A percentile compares a stretch with the other conserved stretches of the same genome.
Evolutionary conservation across 352 stramenopile genomes (phyloP).

Genomic region (Phytophthora boehmeriae): DNA sequence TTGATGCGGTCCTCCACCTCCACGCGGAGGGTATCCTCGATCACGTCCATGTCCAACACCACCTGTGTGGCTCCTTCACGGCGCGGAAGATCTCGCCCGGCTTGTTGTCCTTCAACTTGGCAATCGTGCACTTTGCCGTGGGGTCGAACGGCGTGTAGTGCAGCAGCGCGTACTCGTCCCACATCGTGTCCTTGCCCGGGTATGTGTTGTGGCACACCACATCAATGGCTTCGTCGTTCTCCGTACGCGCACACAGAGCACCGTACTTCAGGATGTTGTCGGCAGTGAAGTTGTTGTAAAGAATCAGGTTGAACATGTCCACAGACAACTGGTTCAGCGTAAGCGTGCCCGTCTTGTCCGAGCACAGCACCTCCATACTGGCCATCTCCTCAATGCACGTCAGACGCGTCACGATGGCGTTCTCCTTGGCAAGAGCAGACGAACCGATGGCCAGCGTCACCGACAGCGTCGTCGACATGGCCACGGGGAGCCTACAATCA

Average conservation of each 20-base stretch:
- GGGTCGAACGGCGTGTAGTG: constrained; percentile 88
- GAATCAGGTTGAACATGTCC: constrained; percentile 83
- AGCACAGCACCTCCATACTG: constrained; percentile 93
- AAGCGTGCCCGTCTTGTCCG: constrained; percentile 95
- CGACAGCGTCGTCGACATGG: constrained; percentile 93
- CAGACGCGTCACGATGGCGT: constrained; percentile 92
- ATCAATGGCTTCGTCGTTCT: constrained; percentile 82
- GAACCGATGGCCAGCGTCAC: constrained; percentile 93
- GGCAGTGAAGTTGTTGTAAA: constrained; percentile 66
- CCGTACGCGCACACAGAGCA: constrained; percentile 66
- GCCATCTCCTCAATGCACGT: constrained; percentile 94
- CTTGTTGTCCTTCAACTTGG: constrained; percentile 82
- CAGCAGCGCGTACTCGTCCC: constrained; percentile 75
- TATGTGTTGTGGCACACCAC: constrained; percentile 78
- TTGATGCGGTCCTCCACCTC: constrained; percentile 86
- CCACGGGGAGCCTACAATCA: constrained; percentile 93
- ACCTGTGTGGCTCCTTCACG: constrained; percentile 94
- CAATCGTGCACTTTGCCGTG: constrained; percentile 92
- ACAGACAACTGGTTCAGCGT: constrained; percentile 97
- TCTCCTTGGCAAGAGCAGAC: constrained; percentile 87
- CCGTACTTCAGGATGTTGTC: constrained; percentile 68
- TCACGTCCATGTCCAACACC: constrained; percentile 83
- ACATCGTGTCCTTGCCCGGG: constrained; percentile 84
- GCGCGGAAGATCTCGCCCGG: constrained; percentile 90
- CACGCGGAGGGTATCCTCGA: constrained; percentile 57